Conservation (phyloP, 2,329 filamentous ascomycete genomes). For the Ophiocordyceps polyrhachis-furcata region DNA sequence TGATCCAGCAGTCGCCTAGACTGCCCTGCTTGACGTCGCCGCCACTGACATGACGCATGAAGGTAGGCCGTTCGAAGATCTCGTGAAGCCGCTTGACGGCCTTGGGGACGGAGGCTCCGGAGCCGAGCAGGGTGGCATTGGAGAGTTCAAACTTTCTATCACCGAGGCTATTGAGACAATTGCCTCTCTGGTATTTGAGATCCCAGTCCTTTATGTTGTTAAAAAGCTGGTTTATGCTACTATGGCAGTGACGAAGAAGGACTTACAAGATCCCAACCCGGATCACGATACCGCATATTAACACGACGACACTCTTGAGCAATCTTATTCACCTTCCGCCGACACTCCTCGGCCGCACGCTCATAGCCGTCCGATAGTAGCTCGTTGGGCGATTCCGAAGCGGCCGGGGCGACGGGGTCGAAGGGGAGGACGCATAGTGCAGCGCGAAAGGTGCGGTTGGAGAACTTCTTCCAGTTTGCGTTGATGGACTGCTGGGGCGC, state of each 20-base stretch:
- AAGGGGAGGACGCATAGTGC: conserved; percentile 47
- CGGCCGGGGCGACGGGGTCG: conserved; percentile 34
- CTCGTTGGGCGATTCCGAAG: conserved; percentile 36
- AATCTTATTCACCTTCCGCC: conserved; percentile 40
- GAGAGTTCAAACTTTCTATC: conserved; percentile 31
- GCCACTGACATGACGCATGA: conserved; percentile 45
- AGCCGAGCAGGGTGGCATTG: conserved; percentile 23
- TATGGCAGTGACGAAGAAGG: not conserved
- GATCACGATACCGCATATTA: conserved; percentile 64
- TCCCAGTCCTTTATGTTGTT: conserved; percentile 44
- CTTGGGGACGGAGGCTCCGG: conserved; percentile 39
- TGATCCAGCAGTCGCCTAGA: conserved; percentile 69
- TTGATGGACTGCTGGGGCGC: conserved; percentile 49
- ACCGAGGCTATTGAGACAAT: conserved; percentile 35
- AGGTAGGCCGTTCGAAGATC: conserved; percentile 56
- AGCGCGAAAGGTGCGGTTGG: conserved; percentile 41
- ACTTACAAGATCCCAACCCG: conserved; percentile 38
- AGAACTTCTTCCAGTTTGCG: conserved; percentile 45
- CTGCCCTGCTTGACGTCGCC: conserved; percentile 62
- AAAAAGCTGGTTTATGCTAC: too few relatives aligned
- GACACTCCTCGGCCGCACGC: conserved; percentile 44
- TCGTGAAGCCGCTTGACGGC: conserved; percentile 59
- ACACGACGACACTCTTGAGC: conserved; percentile 49
- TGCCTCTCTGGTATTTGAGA: conserved; percentile 43
- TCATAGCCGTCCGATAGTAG: conserved; percentile 42